Evolutionary conservation across 495 filamentous ascomycete species (phyloP), one percentile per base, ranked within the genome.

Genomic region (Parachaetomium inaequale): DNA sequence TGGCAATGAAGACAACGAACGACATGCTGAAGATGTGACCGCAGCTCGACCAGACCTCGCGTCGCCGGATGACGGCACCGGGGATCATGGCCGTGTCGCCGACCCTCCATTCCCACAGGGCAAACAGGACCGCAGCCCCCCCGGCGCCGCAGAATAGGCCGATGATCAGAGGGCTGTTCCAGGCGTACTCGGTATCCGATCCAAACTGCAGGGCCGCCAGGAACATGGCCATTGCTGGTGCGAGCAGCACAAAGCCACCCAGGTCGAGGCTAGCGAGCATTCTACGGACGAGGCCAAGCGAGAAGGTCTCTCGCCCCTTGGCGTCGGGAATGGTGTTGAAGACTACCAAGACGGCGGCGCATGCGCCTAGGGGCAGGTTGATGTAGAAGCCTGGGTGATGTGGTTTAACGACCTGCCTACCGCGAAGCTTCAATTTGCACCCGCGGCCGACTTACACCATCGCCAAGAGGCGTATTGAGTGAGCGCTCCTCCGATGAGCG

Each of bases 381-480:
- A 47, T 47, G 43, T 47, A 47, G 43, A 47, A 47, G 21, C 43
- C 43, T 47, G 19, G n/a, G 43, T 23, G 5, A 47, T 7, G 21
- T 47, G 43, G 17, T 25, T 47, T 47, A 47, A 12, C 43, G 3
- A 17, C 38, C 38, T 32, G 10, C 31, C 10, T n/a, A 42, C 3
- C 43, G 43, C 2, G 43, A 23, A 23, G 7, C 21, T 11, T 43
- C 17, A 42, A 3, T 10, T 42, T n/a, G 17, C 40, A 43, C 10
- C 40, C 8, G 40, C 40, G 3, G 40, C 10, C 21, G 43, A 47
- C 43, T 21, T 47, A 47, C 43, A 47, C 43, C 43, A 47, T 47
- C 43, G 43, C 43, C 43, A 47, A 21, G 43, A 47, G 43, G 19
- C 43, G 21, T 47, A 47, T 47, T 47, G 43, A 47, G 43, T 47